Conservation (phyloP, 2,329 filamentous ascomycete genomes). For the Xylariaceae sp. region DNA sequence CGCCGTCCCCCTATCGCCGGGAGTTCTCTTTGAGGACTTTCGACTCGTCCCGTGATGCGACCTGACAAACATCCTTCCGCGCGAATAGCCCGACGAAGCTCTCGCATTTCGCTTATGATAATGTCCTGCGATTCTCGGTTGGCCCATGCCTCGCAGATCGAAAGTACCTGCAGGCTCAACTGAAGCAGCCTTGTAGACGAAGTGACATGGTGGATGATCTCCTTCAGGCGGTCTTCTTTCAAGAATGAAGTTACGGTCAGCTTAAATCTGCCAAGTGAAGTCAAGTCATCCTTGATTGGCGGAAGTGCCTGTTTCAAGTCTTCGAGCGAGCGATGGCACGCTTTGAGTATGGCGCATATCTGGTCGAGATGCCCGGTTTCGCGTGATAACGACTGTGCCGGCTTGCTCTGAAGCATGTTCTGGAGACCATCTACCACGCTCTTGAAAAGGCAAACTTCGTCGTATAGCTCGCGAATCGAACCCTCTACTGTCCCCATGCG, state of each 20-base stretch:
- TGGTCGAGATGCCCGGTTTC: slow-evolving; percentile 26
- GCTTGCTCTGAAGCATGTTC: slow-evolving; percentile 18
- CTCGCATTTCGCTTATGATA: slow-evolving; percentile 26
- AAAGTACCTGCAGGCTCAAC: slow-evolving; percentile 28
- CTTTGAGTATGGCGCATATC: slow-evolving; percentile 24
- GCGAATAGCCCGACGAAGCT: slow-evolving; percentile 24
- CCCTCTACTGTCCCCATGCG: slow-evolving; percentile 18
- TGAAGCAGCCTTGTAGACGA: slow-evolving; percentile 28
- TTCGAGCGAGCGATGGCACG: slow-evolving; percentile 22
- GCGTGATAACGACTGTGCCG: slow-evolving; percentile 19
- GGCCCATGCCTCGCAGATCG: slow-evolving; percentile 24
- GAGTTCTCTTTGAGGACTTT: neutral
- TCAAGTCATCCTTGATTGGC: slow-evolving; percentile 18
- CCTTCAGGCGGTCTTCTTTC: slow-evolving; percentile 22
- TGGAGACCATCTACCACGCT: slow-evolving; percentile 18
- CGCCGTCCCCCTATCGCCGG: neutral
- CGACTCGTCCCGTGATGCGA: neutral
- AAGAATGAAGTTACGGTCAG: slow-evolving; percentile 21
- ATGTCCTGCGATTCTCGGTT: slow-evolving; percentile 27
- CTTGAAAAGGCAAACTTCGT: slow-evolving; percentile 23
- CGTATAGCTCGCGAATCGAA: slow-evolving; percentile 23
- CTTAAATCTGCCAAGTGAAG: slow-evolving; percentile 18
- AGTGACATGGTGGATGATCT: slow-evolving; percentile 24
- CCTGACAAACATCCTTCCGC: slow-evolving; percentile 17
- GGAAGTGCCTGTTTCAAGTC: slow-evolving; percentile 23